phyloP scores from a whole-genome alignment of 192 early-diverging fungal species.

The Dimargaris xerosporica region DNA sequence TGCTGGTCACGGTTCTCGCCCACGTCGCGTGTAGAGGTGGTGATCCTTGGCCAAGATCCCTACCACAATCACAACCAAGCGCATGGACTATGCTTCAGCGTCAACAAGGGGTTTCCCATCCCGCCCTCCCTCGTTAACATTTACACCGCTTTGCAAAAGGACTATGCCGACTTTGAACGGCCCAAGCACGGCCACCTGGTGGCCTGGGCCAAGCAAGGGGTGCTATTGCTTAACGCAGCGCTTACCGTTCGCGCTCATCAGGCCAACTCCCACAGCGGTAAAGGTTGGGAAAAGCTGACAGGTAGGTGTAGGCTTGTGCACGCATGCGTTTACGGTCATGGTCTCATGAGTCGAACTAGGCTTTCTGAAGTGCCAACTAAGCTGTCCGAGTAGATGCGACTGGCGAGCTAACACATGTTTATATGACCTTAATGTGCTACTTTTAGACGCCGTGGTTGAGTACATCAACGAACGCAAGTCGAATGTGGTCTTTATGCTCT shows the following conservation, averaged over 20 bases:
- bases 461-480: constrained; percentile 41
- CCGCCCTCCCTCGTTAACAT: constrained; percentile 91
- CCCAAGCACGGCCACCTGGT: constrained; percentile 69
- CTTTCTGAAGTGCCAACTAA: no score
- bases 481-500: constrained; percentile 83
- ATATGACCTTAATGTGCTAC: no score
- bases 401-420: no score
- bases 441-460: constrained; percentile 51
- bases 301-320: constrained; percentile 15
- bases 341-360: no score
- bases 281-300: constrained; percentile 81
- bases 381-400: no score
- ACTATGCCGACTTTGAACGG: constrained; percentile 48
- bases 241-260: constrained; percentile 69
- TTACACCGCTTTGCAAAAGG: constrained; percentile 59
- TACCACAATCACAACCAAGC: constrained; percentile 66
- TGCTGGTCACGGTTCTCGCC: constrained; percentile 68
- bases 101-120: constrained; percentile 47
- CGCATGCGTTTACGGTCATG: no score
- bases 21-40: constrained; percentile 53
- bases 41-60: constrained; percentile 86
- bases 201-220: constrained; percentile 74
- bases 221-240: constrained; percentile 76
- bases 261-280: constrained; percentile 61
- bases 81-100: constrained; percentile 87